These are phyloP conservation scores for Leishmania guyanensis DNA, from an alignment of 208 protist species.

Conservation along the genomic window DNA sequence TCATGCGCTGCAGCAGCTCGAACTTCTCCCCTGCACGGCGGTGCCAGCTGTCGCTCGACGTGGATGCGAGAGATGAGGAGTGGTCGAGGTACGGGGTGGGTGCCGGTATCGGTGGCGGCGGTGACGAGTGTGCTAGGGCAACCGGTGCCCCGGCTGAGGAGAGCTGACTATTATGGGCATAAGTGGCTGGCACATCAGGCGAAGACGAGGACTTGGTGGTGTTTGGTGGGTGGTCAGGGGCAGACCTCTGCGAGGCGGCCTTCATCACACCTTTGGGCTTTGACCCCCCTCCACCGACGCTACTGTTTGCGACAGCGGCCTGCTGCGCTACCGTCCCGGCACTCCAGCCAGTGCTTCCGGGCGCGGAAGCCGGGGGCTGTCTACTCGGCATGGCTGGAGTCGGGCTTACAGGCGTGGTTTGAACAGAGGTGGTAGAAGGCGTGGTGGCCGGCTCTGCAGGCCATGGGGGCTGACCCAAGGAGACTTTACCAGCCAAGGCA, in stretches of 20 bases:
- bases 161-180: constrained; percentile 12
- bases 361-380: background rate
- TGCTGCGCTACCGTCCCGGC: background rate
- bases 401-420: background rate
- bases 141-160: background rate
- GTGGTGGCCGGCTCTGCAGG: constrained; percentile 1
- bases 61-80: background rate
- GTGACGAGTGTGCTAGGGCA: background rate
- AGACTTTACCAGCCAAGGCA: constrained; percentile 23
- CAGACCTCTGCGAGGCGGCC: background rate
- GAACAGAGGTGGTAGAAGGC: background rate
- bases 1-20: constrained; percentile 68
- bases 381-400: background rate
- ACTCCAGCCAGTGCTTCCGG: background rate
- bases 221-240: constrained; percentile 2
- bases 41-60: constrained; percentile 47
- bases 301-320: background rate
- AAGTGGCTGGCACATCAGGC: constrained; percentile 14
- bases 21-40: constrained; percentile 59
- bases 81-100: constrained; percentile 13
- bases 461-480: constrained; percentile 26
- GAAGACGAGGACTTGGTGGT: constrained; percentile 4
- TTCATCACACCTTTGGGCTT: background rate
- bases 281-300: background rate
- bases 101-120: constrained; percentile 2